Conservation (phyloP, 305 asterid species). For the Fraxinus baroniana region DNA sequence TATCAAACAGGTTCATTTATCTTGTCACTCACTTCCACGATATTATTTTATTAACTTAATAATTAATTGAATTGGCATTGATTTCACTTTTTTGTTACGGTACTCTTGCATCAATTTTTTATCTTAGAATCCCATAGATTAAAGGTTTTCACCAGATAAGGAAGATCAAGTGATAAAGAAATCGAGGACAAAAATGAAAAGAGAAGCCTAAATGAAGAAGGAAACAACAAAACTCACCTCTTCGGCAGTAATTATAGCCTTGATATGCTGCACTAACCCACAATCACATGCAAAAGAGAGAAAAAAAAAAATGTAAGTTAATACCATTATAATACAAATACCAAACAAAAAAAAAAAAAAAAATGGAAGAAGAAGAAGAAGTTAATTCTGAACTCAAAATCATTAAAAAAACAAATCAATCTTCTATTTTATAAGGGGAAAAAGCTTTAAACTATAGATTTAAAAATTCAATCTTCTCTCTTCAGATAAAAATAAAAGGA, state of each 20-base stretch:
- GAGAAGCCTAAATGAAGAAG: neutral
- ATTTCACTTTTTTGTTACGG: neutral
- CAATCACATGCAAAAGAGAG: neutral
- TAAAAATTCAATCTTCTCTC: neutral
- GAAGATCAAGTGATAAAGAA: neutral
- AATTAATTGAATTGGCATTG: neutral
- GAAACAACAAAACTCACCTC: slow-evolving; percentile 32
- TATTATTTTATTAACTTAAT: neutral
- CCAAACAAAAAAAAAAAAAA: neutral
- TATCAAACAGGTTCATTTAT: neutral
- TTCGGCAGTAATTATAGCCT: slow-evolving; percentile 57
- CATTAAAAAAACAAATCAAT: neutral
- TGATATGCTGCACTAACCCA: slow-evolving; percentile 50
- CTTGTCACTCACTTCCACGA: neutral
- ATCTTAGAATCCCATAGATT: neutral
- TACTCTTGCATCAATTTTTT: neutral
- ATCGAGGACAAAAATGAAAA: neutral
- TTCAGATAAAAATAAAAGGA: neutral
- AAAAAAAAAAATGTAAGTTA: neutral
- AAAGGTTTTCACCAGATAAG: neutral
- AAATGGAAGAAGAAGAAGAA: neutral
- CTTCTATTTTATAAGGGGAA: neutral
- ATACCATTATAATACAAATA: neutral
- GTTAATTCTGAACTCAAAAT: neutral
- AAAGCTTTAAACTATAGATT: neutral